A percentile compares a stretch with the other conserved stretches of the same genome.
phyloP scores from a whole-genome alignment of 2,329 filamentous ascomycete genomes.

The Leptographium procerum region DNA sequence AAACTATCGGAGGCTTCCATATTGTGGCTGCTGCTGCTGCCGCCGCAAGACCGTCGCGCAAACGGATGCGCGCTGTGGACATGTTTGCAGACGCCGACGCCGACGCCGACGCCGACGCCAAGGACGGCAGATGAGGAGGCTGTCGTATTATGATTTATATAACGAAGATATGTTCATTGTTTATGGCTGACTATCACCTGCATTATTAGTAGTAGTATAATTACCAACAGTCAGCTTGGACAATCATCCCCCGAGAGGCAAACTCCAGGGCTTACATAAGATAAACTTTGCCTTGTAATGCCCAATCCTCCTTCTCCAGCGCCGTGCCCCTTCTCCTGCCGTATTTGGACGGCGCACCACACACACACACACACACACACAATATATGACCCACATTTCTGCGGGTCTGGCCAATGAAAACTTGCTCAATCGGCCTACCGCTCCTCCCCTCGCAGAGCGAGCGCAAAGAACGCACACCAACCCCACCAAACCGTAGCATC shows the following conservation, averaged over 20 bases:
- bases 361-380: not conserved
- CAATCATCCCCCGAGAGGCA: too few species aligned
- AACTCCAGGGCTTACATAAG: not conserved
- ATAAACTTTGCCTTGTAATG: too few species aligned
- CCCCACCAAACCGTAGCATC: not conserved
- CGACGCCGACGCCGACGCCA: conserved; percentile 44
- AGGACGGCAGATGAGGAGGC: conserved; percentile 15
- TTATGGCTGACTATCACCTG: too few species aligned
- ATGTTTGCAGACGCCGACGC: conserved; percentile 71
- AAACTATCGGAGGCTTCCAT: conserved; percentile 14
- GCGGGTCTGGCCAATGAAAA: conserved; percentile 25
- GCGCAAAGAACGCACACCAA: not conserved
- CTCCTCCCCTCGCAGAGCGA: not conserved
- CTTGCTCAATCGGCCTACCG: conserved; percentile 22
- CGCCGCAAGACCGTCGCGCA: conserved; percentile 29
- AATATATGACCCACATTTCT: conserved; percentile 28
- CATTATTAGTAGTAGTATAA: too few species aligned
- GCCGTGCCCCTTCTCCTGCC: too few species aligned
- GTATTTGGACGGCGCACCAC: not conserved
- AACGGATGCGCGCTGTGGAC: conserved; percentile 65
- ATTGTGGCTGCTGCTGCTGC: conserved; percentile 14
- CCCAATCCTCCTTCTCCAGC: too few species aligned
- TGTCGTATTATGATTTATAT: too few species aligned
- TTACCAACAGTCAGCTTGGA: not conserved
- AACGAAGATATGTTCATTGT: too few species aligned